Evolutionary conservation across 1,284 basidiomycete genomes (phyloP).

Genomic region (Ganoderma sinense): DNA sequence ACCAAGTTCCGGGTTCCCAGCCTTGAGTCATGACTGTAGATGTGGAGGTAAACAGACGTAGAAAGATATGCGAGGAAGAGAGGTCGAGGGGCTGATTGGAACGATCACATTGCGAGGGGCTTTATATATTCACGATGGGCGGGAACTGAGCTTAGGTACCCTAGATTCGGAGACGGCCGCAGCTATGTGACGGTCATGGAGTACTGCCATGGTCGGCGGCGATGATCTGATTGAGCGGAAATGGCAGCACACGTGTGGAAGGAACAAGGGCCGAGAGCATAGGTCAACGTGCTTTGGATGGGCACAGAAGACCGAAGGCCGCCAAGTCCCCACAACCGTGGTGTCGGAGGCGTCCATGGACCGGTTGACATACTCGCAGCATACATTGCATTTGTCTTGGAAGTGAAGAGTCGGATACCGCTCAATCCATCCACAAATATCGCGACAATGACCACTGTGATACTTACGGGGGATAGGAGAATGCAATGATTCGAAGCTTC

Average conservation of each 20-base stretch:
- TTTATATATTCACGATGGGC: constrained; percentile 21
- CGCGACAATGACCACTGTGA: neutral
- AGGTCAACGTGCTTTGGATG: neutral
- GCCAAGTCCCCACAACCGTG: neutral
- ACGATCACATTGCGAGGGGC: neutral
- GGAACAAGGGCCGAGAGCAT: neutral
- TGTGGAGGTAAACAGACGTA: neutral
- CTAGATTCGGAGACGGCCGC: constrained; percentile 7
- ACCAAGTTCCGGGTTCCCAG: constrained; percentile 73
- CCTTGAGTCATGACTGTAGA: constrained; percentile 44
- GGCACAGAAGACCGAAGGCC: neutral
- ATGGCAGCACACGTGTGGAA: constrained; percentile 18
- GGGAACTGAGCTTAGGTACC: neutral
- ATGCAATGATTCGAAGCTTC: neutral
- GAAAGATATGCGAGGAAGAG: neutral
- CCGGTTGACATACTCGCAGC: neutral
- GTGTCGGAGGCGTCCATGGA: neutral
- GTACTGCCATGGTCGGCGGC: constrained; percentile 13
- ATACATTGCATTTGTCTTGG: neutral
- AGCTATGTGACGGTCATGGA: constrained; percentile 3
- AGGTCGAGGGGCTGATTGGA: neutral
- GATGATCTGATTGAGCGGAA: constrained; percentile 28
- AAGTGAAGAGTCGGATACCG: neutral
- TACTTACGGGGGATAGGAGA: neutral
- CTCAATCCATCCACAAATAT: neutral